Base-by-base conservation (phyloP, 2,329 filamentous ascomycete species). In the Coniochaeta sp. region DNA sequence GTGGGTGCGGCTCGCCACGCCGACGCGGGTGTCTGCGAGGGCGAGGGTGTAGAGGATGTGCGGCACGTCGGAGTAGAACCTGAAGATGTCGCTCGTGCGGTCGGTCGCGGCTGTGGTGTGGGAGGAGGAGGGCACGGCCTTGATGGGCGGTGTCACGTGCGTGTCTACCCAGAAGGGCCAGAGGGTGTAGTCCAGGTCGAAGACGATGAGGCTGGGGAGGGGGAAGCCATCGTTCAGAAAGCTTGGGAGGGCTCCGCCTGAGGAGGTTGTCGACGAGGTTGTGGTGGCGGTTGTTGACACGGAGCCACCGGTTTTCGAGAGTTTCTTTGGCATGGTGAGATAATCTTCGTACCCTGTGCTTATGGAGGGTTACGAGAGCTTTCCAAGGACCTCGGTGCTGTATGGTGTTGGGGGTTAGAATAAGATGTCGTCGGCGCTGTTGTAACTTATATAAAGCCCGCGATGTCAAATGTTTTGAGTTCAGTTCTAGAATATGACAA, bases 141-240 rank as follows among this genome's bases (percentile, higher is more conserved):
- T 81, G 19, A 96, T 76, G 0, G 92, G 93, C 7, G 86, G 83
- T 26, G 86, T 85, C 67, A 95, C 89, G 75, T 97, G 93, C 3
- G 92, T 96, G 78, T 98, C 95, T 1, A 96, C 88, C 93, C 93
- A 98, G 76, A 97, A 97, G 4, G 93, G 92, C 95, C 93, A 98
- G n/a, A 98, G 81, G 0, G 95, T 98, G 80, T 97, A 98, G 80
- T 98, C 93, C 63, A 98, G 85, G 73, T 98, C 95, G 77, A 98
- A 97, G 64, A 95, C 90, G 67, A 98, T 83, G 66, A 96, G 82
- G 63, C 88, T 86, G 0, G 93, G 93, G 1, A 96, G 82, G 0
- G 91, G 90, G 0, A 86, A 82, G 47, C 85, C 74, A 72, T 84
- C 79, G 65, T 71, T 68, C 40, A 84, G 77, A 65, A 79, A 77